Evolutionary conservation across 179 eudicot genomes (phyloP).

Genomic region (Silene noctiflora): DNA sequence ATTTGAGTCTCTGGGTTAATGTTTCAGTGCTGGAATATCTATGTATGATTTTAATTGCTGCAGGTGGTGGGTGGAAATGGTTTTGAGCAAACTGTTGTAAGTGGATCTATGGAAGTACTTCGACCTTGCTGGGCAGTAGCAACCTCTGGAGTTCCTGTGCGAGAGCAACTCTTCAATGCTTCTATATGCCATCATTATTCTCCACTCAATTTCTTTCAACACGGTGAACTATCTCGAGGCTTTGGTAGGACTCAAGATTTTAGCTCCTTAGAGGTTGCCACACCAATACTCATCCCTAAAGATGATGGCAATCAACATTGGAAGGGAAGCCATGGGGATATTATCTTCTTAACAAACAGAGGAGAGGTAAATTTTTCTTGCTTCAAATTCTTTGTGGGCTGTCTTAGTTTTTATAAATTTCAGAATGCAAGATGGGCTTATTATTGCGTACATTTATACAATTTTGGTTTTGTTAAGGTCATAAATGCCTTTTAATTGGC

Average conservation of each 20-base stretch:
- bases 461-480: background rate
- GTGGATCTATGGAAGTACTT: constrained; percentile 98
- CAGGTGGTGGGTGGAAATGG: constrained; percentile 97
- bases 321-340: constrained; percentile 92
- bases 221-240: constrained; percentile 78
- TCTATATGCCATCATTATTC: constrained; percentile 87
- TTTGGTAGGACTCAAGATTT: constrained; percentile 58
- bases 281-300: constrained; percentile 84
- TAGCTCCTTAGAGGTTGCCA: constrained; percentile 89
- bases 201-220: constrained; percentile 72
- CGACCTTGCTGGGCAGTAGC: constrained; percentile 99
- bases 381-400: background rate
- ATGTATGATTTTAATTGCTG: constrained; percentile 7
- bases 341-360: constrained; percentile 79
- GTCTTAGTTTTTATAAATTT: background rate
- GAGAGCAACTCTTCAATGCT: constrained; percentile 98
- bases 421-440: background rate
- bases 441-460: background rate
- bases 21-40: constrained; percentile 1
- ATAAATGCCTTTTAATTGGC: no score
- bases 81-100: constrained; percentile 86
- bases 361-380: constrained; percentile 70
- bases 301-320: constrained; percentile 80
- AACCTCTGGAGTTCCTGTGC: constrained; percentile 97
- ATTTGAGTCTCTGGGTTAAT: background rate